These are phyloP conservation scores for Eucalyptus cloeziana DNA, from an alignment of 345 rosid species.

Conservation along the genomic window DNA sequence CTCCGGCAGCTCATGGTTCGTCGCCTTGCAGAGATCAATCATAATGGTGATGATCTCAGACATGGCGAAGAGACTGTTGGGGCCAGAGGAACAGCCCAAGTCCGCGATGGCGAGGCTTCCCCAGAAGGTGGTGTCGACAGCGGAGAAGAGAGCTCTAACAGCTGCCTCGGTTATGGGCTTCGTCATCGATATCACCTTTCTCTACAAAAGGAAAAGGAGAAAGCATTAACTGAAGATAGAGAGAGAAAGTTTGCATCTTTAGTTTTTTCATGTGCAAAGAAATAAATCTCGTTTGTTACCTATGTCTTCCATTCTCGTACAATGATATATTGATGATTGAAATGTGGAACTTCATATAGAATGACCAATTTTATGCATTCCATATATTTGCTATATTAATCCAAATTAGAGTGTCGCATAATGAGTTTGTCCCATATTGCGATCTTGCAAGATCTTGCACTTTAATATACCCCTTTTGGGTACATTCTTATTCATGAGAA, in stretches of 20 bases:
- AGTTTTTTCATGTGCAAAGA: background rate
- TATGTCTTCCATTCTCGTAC: background rate
- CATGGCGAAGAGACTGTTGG: background rate
- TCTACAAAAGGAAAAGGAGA: background rate
- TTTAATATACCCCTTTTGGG: no score
- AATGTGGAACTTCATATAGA: background rate
- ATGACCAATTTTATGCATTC: background rate
- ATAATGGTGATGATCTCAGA: background rate
- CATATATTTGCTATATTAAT: background rate
- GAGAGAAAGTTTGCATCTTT: background rate
- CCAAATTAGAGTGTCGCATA: background rate
- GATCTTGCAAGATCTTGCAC: background rate
- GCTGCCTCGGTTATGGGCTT: background rate
- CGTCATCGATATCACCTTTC: background rate
- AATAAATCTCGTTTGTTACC: background rate
- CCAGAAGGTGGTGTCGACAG: background rate
- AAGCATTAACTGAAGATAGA: background rate
- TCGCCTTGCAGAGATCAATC: background rate
- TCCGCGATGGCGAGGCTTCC: background rate
- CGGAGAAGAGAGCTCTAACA: background rate
- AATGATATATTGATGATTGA: background rate
- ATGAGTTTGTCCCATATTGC: background rate
- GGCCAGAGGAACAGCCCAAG: background rate
- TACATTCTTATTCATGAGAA: no score
- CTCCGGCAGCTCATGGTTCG: constrained; percentile 6